Percentiles rank a stretch among this genome's conserved stretches.
These are phyloP conservation scores for Elymus sibiricus DNA, from an alignment of 176 grass and related monocot genomes.

Conservation along the genomic window DNA sequence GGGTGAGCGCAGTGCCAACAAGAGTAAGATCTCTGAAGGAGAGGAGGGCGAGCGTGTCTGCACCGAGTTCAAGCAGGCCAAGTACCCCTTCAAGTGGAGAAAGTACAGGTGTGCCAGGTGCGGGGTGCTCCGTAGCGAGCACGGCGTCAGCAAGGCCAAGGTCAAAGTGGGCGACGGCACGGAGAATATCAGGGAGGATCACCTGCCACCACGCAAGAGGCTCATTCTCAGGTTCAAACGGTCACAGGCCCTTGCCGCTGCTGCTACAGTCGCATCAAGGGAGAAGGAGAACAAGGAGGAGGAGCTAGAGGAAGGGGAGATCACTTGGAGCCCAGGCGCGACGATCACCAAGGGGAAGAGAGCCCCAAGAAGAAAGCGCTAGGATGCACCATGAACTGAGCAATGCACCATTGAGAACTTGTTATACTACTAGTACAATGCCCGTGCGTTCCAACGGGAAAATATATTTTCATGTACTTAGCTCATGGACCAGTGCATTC, in stretches of 20 bases:
- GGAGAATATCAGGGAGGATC: slow-evolving; percentile 2
- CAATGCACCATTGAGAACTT: background rate
- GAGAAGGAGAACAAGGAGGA: background rate
- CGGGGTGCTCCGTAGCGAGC: background rate
- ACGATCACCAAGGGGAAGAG: slow-evolving; percentile 7
- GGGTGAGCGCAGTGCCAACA: background rate
- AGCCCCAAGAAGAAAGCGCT: background rate
- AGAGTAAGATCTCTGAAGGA: background rate
- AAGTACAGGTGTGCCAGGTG: slow-evolving; percentile 10
- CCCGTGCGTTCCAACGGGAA: too few relatives aligned
- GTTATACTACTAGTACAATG: background rate
- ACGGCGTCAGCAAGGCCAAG: background rate
- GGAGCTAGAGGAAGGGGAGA: background rate
- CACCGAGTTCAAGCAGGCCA: background rate
- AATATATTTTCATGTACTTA: too few relatives aligned
- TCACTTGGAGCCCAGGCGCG: background rate
- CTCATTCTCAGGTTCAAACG: background rate
- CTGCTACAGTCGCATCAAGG: background rate
- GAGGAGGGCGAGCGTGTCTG: background rate
- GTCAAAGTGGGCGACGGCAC: background rate
- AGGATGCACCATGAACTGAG: background rate
- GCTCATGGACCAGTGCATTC: too few relatives aligned
- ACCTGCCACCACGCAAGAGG: slow-evolving; percentile 33
- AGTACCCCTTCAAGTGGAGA: slow-evolving; percentile 14
- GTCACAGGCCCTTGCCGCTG: background rate